phyloP scores from a whole-genome alignment of 306 rosid species.

The Gillenia trifoliata region DNA sequence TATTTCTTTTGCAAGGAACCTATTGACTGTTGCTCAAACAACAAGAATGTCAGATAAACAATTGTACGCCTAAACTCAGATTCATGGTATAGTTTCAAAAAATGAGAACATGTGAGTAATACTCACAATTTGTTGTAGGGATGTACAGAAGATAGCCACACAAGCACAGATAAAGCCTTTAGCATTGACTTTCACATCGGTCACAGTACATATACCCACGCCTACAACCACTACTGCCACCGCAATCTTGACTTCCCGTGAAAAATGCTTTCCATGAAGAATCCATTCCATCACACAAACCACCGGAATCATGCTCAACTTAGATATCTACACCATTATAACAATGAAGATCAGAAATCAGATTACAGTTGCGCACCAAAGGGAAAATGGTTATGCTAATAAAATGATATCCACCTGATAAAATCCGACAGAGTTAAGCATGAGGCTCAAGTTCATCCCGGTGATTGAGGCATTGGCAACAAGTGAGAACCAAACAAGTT shows the following conservation, averaged over 20 bases:
- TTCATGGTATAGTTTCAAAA: neutral
- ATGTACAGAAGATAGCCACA: conserved; percentile 43
- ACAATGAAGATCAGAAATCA: neutral
- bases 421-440: conserved; percentile 55
- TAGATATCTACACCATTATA: conserved; percentile 37
- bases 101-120: neutral
- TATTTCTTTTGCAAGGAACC: conserved; percentile 54
- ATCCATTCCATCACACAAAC: conserved; percentile 58
- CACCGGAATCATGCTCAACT: conserved; percentile 56
- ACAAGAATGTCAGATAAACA: conserved; percentile 2
- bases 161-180: conserved; percentile 50
- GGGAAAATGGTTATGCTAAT: neutral
- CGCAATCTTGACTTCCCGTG: conserved; percentile 52
- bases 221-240: conserved; percentile 46
- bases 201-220: conserved; percentile 52
- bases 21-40: conserved; percentile 33
- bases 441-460: conserved; percentile 51
- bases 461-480: conserved; percentile 42
- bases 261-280: conserved; percentile 43
- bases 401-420: conserved; percentile 32
- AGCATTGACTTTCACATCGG: conserved; percentile 48
- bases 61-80: neutral
- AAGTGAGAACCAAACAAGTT: conserved; percentile 42
- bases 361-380: neutral
- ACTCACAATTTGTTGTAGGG: conserved; percentile 55